Evolutionary conservation across 306 rosid genomes (phyloP).

Genomic region (Vigna unguiculata): DNA sequence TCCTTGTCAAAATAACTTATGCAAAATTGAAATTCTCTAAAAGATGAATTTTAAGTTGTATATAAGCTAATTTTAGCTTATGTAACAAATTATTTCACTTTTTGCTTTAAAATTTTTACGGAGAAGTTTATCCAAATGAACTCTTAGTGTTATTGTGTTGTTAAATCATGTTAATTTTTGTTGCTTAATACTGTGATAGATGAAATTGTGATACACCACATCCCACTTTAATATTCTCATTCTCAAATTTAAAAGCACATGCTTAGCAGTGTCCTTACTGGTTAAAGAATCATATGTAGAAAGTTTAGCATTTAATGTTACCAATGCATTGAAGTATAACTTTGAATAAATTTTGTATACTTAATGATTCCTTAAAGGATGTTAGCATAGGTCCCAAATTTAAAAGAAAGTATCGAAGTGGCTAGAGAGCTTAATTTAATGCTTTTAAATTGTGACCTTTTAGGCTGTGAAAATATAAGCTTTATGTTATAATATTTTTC

Average conservation of each 20-base stretch:
- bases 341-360: neutral
- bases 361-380: neutral
- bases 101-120: no score
- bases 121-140: neutral
- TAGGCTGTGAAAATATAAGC: conserved; percentile 33
- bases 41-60: neutral
- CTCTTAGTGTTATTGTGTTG: neutral
- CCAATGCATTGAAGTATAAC: neutral
- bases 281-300: neutral
- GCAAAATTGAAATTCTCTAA: neutral
- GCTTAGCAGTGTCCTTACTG: neutral
- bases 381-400: neutral
- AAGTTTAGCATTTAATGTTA: neutral
- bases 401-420: neutral
- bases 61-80: no score
- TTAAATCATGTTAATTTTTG: neutral
- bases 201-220: conserved; percentile 22
- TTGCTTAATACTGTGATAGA: conserved; percentile 1
- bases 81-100: neutral
- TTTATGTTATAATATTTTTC: conserved; percentile 28
- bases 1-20: no score
- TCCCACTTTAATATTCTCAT: conserved; percentile 23
- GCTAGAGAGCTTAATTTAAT: conserved; percentile 10
- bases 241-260: conserved; percentile 8
- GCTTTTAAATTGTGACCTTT: neutral